Conservation (phyloP, 2,329 filamentous ascomycete genomes). For the Nannizzia gypsea region DNA sequence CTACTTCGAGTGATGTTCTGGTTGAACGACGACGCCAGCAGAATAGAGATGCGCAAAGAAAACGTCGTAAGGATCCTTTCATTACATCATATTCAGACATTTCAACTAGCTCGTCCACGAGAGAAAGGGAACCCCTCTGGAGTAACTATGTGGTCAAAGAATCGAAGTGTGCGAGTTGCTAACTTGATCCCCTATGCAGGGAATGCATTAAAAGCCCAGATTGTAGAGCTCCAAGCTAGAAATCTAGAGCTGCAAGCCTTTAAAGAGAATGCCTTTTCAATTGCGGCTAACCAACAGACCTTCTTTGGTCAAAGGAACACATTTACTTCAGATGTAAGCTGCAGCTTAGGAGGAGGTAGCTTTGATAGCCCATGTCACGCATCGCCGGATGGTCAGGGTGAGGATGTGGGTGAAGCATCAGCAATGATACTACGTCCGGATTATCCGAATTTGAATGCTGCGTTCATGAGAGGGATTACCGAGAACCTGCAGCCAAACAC, state of each 20-base stretch:
- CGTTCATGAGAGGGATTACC: background rate
- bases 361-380: background rate
- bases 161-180: too few species aligned
- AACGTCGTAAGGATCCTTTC: background rate
- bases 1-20: background rate
- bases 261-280: background rate
- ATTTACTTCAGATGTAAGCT: background rate
- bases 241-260: background rate
- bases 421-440: background rate
- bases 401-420: background rate
- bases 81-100: background rate
- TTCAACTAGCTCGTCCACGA: too few species aligned
- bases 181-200: background rate
- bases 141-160: too few species aligned
- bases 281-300: background rate
- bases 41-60: background rate
- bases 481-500: background rate
- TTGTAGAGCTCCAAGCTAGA: background rate
- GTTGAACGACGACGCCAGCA: background rate
- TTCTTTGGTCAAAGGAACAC: background rate
- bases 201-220: background rate
- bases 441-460: background rate
- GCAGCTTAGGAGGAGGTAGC: background rate
- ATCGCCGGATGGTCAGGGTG: background rate
- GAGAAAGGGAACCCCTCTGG: too few species aligned